Evolutionary conservation across 2,329 filamentous ascomycete genomes (phyloP).

Genomic region (Dactylellina haptotyla): DNA sequence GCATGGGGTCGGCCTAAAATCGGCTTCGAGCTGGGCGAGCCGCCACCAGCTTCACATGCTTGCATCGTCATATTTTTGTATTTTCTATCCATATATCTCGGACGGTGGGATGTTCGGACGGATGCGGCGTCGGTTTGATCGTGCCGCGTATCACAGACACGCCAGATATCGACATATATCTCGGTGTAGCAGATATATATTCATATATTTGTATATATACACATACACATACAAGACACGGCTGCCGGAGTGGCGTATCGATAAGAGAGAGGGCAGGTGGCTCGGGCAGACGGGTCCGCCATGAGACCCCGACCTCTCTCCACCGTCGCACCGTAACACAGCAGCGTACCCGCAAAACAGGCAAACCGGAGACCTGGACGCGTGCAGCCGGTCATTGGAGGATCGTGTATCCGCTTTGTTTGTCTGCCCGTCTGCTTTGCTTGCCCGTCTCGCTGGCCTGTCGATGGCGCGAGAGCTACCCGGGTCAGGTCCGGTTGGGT

Average conservation of each 20-base stretch:
- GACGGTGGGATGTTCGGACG: too few relatives aligned
- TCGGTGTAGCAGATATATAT: too few relatives aligned
- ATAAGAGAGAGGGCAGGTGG: constrained; percentile 4
- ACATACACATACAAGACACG: too few relatives aligned
- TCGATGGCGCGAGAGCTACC: background rate
- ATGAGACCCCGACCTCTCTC: background rate
- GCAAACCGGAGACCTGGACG: background rate
- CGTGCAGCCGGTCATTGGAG: background rate
- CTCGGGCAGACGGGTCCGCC: constrained; percentile 1
- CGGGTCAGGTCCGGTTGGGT: too few relatives aligned
- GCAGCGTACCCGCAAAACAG: background rate
- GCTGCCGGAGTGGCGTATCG: background rate
- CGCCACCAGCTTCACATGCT: background rate
- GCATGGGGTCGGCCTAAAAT: constrained; percentile 20
- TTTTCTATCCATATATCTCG: too few relatives aligned
- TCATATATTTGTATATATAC: too few relatives aligned
- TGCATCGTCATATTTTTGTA: too few relatives aligned
- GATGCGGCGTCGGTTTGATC: too few relatives aligned
- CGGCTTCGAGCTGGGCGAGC: background rate
- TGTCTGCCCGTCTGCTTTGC: background rate
- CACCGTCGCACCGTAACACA: too few relatives aligned
- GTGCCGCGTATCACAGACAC: too few relatives aligned
- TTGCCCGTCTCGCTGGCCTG: too few relatives aligned
- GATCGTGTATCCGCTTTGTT: background rate
- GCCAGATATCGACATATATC: too few relatives aligned